phyloP scores from a whole-genome alignment of 2,329 filamentous ascomycete genomes.

The Xylaria multiplex region DNA sequence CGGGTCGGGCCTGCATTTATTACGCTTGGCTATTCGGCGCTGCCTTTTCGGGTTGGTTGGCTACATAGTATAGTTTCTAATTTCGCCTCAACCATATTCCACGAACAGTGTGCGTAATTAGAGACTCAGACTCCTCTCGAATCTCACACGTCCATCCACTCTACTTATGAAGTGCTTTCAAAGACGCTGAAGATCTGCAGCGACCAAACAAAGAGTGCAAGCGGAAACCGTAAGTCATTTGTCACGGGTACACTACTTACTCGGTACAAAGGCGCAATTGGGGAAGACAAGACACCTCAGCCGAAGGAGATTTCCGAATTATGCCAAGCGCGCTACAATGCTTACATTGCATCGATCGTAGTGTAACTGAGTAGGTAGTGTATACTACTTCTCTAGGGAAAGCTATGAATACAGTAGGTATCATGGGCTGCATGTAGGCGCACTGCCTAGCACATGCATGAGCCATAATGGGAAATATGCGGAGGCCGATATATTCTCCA shows the following conservation, averaged over 20 bases:
- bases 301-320: slow-evolving; percentile 22
- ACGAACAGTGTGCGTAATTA: background rate
- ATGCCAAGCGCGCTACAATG: slow-evolving; percentile 13
- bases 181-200: background rate
- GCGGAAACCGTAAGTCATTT: background rate
- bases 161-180: no score
- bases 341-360: background rate
- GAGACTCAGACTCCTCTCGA: background rate
- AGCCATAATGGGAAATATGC: slow-evolving; percentile 8
- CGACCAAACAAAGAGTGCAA: background rate
- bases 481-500: slow-evolving; percentile 8
- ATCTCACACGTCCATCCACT: background rate
- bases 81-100: slow-evolving; percentile 1
- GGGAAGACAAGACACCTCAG: background rate
- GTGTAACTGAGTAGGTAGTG: no score
- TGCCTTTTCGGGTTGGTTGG: slow-evolving; percentile 22
- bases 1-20: slow-evolving; percentile 14
- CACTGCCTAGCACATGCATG: background rate
- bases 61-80: background rate
- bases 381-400: no score
- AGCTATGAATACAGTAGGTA: no score
- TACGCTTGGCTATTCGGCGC: slow-evolving; percentile 21
- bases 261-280: background rate
- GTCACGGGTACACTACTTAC: background rate
- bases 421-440: background rate